Conservation (phyloP, 176 grass and related monocot species). For the Neostapfia colusana region DNA sequence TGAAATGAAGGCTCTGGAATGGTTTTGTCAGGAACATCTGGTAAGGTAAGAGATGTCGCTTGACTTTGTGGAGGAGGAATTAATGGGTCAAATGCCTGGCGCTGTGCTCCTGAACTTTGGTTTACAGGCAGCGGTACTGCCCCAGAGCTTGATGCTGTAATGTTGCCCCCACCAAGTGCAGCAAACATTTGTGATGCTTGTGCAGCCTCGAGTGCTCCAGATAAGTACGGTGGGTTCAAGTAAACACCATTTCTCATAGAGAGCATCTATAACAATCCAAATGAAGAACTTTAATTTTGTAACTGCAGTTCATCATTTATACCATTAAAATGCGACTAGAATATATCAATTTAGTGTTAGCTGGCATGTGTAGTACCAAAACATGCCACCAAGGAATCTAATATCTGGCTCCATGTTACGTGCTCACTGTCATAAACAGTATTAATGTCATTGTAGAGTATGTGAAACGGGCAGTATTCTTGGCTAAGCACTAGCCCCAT, state of each 20-base stretch:
- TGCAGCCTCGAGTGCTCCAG: constrained; percentile 63
- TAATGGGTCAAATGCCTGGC: constrained; percentile 49
- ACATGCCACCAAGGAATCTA: not conserved
- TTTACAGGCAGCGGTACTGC: constrained; percentile 49
- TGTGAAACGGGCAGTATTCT: not conserved
- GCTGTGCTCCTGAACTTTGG: constrained; percentile 56
- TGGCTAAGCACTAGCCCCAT: constrained; percentile 14
- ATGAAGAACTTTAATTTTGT: not conserved
- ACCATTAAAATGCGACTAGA: not conserved
- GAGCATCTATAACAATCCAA: constrained; percentile 59
- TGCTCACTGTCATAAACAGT: not conserved
- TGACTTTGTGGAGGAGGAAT: constrained; percentile 52
- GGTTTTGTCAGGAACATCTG: constrained; percentile 45
- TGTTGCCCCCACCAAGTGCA: constrained; percentile 53
- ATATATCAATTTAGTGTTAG: not conserved
- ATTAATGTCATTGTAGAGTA: not conserved
- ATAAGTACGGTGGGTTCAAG: constrained; percentile 70
- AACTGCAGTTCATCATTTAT: not conserved
- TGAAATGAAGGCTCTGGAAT: constrained; percentile 50
- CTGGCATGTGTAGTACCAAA: not conserved
- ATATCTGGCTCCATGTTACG: not conserved
- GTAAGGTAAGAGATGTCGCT: constrained; percentile 38
- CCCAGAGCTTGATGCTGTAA: constrained; percentile 41
- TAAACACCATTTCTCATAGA: constrained; percentile 93
- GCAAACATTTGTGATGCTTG: constrained; percentile 81